Percentiles rank a stretch among this genome's conserved stretches.
These are phyloP conservation scores for Erodium maritimum DNA, from an alignment of 345 rosid genomes.

Conservation along the genomic window DNA sequence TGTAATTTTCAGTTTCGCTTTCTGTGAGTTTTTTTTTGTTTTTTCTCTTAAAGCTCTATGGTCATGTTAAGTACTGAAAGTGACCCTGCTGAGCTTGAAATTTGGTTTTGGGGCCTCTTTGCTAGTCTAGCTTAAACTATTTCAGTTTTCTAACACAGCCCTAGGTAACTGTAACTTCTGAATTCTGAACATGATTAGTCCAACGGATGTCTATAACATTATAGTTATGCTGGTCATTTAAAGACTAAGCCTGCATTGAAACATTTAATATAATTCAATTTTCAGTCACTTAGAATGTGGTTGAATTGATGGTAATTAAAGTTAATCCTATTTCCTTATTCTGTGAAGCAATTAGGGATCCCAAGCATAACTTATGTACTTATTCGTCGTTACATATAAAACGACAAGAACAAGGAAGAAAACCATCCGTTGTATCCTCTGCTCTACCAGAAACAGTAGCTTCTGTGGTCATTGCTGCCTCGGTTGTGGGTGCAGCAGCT, in stretches of 20 bases:
- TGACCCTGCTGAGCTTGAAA: not conserved
- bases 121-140: not conserved
- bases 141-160: not conserved
- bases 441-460: conserved; percentile 68
- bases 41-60: not conserved
- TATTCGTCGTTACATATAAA: conserved; percentile 15
- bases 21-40: not conserved
- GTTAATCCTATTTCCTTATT: conserved; percentile 10
- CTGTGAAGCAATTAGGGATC: conserved; percentile 24
- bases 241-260: too few relatives aligned
- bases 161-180: not conserved
- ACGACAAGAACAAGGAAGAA: conserved; percentile 18
- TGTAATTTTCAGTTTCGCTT: not conserved
- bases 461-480: conserved; percentile 73
- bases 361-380: conserved; percentile 11
- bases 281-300: not conserved
- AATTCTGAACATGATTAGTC: not conserved
- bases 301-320: conserved; percentile 6
- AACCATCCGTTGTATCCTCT: conserved; percentile 13
- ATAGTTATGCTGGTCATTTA: too few relatives aligned
- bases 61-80: not conserved
- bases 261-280: too few relatives aligned
- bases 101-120: not conserved
- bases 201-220: too few relatives aligned
- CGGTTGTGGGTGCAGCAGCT: conserved; percentile 83